Base-by-base conservation (phyloP, 2,329 filamentous ascomycete genomes). In the Colletotrichum lindemuthianum region DNA sequence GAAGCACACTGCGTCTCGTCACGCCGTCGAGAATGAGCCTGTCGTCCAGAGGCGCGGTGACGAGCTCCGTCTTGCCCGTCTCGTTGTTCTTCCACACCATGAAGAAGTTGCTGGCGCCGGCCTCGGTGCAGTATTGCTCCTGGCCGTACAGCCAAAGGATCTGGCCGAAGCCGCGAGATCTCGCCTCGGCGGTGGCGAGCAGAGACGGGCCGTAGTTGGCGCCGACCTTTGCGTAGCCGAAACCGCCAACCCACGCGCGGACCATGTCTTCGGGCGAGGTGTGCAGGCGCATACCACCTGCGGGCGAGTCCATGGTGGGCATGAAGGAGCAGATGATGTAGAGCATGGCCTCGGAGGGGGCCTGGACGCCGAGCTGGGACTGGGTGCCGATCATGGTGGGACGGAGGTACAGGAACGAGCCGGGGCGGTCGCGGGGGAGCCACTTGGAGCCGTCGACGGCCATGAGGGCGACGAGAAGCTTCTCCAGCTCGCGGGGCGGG, bases 51-150 rank as follows among this genome's bases (percentile, higher is more conserved):
- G 92, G 92, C 2, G 94, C 93, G 2, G 94, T 97, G 60, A 97
- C 83, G 37, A 97, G 83, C 81, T 96, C 84, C 32, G 85, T 73
- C 71, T 82, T 85, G 8, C 86, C 88, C 0, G 76, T 78, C 70
- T 89, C 85, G 74, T 83, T 86, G 50, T 84, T 86, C 73, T 83
- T 85, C 92, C 91, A 93, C 11, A 97, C 82, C 8, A 97, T 83
- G 73, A 97, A 97, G 80, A 97, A 97, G 79, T 97, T 97, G 72
- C 88, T 92, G 11, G 93, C 94, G 5, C 94, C 94, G 2, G 94
- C 94, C 81, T 97, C 94, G 2, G 94, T 97, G 68, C 96, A 93
- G 74, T 88, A 87, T 56, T 86, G 87, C 70, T 95, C 84, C 44
- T 86, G 77, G 1, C 93, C 93, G 72, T 97, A 96, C 54, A 97